phyloP scores from a whole-genome alignment of 1,284 basidiomycete genomes.

The Crucibulum parvulum region DNA sequence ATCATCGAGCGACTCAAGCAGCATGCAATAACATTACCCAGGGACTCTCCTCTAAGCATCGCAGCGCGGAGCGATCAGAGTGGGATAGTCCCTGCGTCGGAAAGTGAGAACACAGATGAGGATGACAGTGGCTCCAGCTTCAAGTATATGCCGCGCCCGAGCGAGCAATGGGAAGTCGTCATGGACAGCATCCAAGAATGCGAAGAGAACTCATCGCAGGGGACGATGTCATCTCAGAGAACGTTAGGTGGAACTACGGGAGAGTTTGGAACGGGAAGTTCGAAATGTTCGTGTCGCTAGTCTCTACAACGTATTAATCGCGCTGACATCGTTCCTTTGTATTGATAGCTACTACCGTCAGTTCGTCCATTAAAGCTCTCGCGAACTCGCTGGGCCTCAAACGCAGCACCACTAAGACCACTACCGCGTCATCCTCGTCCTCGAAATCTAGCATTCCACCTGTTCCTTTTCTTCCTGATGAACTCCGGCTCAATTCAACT shows the following conservation, averaged over 20 bases:
- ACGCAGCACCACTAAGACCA: slow-evolving; percentile 47
- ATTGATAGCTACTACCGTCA: slow-evolving; percentile 55
- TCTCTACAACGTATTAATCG: slow-evolving; percentile 14
- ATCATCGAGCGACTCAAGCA: slow-evolving; percentile 70
- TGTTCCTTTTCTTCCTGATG: slow-evolving; percentile 35
- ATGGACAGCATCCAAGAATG: slow-evolving; percentile 77
- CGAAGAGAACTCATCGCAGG: slow-evolving; percentile 56
- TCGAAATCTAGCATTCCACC: slow-evolving; percentile 30
- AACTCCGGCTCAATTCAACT: slow-evolving; percentile 51
- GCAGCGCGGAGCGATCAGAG: slow-evolving; percentile 51
- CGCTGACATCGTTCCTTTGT: slow-evolving; percentile 15
- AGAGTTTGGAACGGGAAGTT: slow-evolving; percentile 73
- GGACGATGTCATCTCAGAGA: slow-evolving; percentile 55
- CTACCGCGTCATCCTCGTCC: slow-evolving; percentile 28
- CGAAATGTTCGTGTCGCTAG: slow-evolving; percentile 59
- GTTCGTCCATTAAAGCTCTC: slow-evolving; percentile 72
- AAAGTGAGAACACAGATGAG: slow-evolving; percentile 24
- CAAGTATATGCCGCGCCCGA: slow-evolving; percentile 53
- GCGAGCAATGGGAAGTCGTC: slow-evolving; percentile 79
- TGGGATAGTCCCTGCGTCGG: slow-evolving; percentile 9
- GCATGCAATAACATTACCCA: slow-evolving; percentile 66
- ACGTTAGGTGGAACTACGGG: slow-evolving; percentile 46
- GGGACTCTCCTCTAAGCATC: slow-evolving; percentile 56
- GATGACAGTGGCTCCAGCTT: slow-evolving; percentile 14
- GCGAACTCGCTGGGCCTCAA: slow-evolving; percentile 75